Evolutionary conservation across 108 stramenopile species (phyloP).

Genomic region (Nitzschia sp.): DNA sequence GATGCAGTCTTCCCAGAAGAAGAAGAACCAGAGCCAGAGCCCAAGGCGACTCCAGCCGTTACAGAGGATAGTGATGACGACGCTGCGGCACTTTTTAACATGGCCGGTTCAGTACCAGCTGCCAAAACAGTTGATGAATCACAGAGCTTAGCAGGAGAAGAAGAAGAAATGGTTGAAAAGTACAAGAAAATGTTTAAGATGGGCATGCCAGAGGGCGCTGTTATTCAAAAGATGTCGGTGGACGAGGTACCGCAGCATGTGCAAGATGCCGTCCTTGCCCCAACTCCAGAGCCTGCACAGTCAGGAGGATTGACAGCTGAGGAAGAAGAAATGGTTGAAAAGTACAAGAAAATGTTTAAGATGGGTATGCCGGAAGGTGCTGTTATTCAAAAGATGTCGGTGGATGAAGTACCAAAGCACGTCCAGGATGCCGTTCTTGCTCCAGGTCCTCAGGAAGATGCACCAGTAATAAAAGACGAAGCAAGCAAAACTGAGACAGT

Average conservation of each 20-base stretch:
- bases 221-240: constrained; percentile 11
- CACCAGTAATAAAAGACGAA: not conserved
- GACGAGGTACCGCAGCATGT: constrained; percentile 16
- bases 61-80: not conserved
- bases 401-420: constrained; percentile 24
- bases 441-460: not conserved
- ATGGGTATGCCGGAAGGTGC: constrained; percentile 49
- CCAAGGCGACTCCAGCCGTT: no score
- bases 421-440: constrained; percentile 31
- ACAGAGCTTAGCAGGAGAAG: not conserved
- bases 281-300: constrained; percentile 5
- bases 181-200: constrained; percentile 29
- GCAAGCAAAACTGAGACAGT: no score
- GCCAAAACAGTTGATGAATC: not conserved
- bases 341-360: constrained; percentile 33
- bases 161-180: constrained; percentile 22
- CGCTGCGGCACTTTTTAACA: constrained; percentile 10
- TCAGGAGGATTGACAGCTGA: not conserved
- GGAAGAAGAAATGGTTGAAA: constrained; percentile 33
- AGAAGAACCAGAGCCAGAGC: not conserved
- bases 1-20: constrained; percentile 21
- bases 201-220: constrained; percentile 31
- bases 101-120: not conserved
- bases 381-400: constrained; percentile 31
- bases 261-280: constrained; percentile 14